A percentile compares a stretch with the other conserved stretches of the same genome.
phyloP scores from a whole-genome alignment of 495 filamentous ascomycete species.

The Aspergillus leporis region DNA sequence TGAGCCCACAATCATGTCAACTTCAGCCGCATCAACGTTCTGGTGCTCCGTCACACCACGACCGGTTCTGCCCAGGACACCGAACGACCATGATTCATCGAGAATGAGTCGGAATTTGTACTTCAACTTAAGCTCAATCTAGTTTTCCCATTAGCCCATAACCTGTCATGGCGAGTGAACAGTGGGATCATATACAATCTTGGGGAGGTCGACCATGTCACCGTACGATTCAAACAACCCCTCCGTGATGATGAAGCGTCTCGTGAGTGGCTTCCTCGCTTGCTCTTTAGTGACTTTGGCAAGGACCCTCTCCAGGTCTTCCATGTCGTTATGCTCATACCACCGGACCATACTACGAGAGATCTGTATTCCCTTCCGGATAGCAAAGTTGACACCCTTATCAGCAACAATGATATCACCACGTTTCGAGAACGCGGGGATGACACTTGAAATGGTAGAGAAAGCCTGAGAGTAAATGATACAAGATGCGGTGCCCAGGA shows the following conservation, averaged over 20 bases:
- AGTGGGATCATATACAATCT: conserved; percentile 60
- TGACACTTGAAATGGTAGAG: conserved; percentile 89
- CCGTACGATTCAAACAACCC: conserved; percentile 90
- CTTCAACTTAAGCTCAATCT: conserved; percentile 87
- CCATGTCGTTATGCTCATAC: conserved; percentile 96
- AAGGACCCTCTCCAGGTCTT: conserved; percentile 85
- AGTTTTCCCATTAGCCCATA: conserved; percentile 8
- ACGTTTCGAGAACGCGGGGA: conserved; percentile 93
- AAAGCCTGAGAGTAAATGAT: conserved; percentile 97
- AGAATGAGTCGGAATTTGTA: conserved; percentile 98
- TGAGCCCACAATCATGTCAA: conserved; percentile 96
- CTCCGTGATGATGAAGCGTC: conserved; percentile 95
- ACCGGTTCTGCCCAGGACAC: conserved; percentile 86
- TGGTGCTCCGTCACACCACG: conserved; percentile 92
- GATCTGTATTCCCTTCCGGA: conserved; percentile 91
- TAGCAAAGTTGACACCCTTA: conserved; percentile 88
- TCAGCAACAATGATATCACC: conserved; percentile 99
- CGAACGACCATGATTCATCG: conserved; percentile 96
- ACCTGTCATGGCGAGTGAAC: not conserved
- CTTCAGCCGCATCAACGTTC: conserved; percentile 84
- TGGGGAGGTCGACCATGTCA: conserved; percentile 81
- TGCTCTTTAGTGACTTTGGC: conserved; percentile 85
- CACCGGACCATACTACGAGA: conserved; percentile 86
- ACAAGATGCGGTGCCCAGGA: conserved; percentile 79
- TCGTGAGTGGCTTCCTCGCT: conserved; percentile 81